A percentile compares a stretch with the other conserved stretches of the same genome.
Conservation (phyloP, 2,329 filamentous ascomycete species). For the Penicillium aurantiogriseum region DNA sequence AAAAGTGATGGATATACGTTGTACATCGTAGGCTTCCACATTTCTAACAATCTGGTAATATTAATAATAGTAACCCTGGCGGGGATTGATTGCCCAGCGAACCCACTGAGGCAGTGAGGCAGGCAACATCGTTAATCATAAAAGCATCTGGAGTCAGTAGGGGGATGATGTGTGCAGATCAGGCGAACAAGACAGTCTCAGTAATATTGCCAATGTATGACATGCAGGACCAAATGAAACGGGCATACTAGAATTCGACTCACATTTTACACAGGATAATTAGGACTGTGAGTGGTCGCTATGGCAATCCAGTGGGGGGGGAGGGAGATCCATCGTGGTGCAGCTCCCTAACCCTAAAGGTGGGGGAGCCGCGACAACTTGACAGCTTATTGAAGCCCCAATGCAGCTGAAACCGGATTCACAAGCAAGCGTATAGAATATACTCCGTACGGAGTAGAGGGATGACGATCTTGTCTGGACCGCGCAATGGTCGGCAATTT, state of each 20-base stretch:
- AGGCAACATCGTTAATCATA: conserved; percentile 16
- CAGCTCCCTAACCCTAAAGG: conserved; percentile 12
- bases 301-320: conserved; percentile 21
- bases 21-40: conserved; percentile 6
- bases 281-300: conserved; percentile 12
- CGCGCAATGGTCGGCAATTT: conserved; percentile 12
- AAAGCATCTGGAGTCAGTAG: conserved; percentile 2
- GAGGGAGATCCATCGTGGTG: conserved; percentile 6
- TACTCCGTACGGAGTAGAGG: background rate
- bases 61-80: conserved; percentile 13
- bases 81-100: background rate
- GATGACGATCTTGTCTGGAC: conserved; percentile 19
- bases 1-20: background rate
- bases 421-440: background rate
- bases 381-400: conserved; percentile 18
- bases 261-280: background rate
- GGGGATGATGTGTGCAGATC: conserved; percentile 6
- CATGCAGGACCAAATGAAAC: background rate
- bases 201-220: conserved; percentile 4
- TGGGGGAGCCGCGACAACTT: conserved; percentile 12
- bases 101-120: conserved; percentile 14
- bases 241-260: background rate
- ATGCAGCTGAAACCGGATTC: conserved; percentile 23
- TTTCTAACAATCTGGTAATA: background rate
- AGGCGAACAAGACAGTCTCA: conserved; percentile 15